Conservation (phyloP, 1,284 basidiomycete species). For the Flammula alnicola region DNA sequence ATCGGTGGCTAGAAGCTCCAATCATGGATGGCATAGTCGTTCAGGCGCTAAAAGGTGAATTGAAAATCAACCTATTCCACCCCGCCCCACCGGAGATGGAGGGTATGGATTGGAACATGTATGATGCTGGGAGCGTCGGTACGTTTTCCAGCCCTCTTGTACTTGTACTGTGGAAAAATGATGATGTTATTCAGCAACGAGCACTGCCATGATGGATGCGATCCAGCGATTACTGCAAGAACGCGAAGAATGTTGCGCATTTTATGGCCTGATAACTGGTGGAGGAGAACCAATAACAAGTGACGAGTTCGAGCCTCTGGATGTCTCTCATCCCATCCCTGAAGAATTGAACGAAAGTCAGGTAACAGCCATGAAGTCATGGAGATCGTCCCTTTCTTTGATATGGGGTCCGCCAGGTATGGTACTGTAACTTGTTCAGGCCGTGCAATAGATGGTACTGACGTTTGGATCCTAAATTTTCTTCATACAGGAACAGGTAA, state of each 20-base stretch:
- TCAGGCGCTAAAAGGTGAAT: constrained; percentile 53
- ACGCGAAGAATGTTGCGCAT: constrained; percentile 49
- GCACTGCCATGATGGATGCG: constrained; percentile 67
- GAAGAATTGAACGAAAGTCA: constrained; percentile 57
- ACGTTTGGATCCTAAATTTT: background rate
- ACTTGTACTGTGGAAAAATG: background rate
- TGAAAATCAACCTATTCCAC: constrained; percentile 56
- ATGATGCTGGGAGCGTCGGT: constrained; percentile 63
- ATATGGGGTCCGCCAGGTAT: constrained; percentile 72
- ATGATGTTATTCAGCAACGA: constrained; percentile 47
- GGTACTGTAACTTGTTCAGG: too few species aligned
- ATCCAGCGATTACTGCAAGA: constrained; percentile 50
- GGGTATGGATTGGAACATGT: constrained; percentile 65
- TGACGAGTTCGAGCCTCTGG: constrained; percentile 10
- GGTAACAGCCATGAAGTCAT: constrained; percentile 48
- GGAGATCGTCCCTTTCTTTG: constrained; percentile 48
- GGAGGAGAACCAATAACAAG: constrained; percentile 3
- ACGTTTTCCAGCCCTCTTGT: constrained; percentile 17
- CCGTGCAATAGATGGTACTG: background rate
- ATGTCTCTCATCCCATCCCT: constrained; percentile 5
- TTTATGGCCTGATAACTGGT: constrained; percentile 47
- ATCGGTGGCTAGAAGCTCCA: constrained; percentile 46
- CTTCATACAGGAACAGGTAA: constrained; percentile 61
- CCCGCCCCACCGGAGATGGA: constrained; percentile 61
- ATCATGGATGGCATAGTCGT: constrained; percentile 61